Evolutionary conservation across 1,284 basidiomycete genomes (phyloP).

Genomic region (Heterobasidion annosum): DNA sequence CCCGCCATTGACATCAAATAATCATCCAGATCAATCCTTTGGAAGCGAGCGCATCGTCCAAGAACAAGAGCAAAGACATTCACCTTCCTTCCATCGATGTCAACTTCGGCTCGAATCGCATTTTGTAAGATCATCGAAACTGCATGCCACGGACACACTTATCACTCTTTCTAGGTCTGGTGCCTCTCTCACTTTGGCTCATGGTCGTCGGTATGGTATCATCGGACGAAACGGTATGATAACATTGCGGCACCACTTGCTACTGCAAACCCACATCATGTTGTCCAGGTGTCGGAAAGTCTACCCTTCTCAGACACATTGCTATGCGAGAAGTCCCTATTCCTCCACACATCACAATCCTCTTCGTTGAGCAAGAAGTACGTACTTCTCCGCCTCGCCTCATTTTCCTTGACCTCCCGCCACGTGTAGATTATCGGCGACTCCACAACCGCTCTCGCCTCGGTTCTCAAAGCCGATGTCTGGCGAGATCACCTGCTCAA

Average conservation of each 20-base stretch:
- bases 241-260: conserved; percentile 11
- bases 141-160: neutral
- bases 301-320: conserved; percentile 93
- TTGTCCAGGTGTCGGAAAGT: conserved; percentile 84
- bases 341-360: conserved; percentile 89
- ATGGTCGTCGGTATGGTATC: conserved; percentile 83
- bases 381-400: neutral
- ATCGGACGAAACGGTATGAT: conserved; percentile 67
- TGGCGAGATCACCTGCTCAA: conserved; percentile 88
- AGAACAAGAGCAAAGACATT: conserved; percentile 96
- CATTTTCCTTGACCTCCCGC: neutral
- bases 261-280: neutral
- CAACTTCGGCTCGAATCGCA: conserved; percentile 89
- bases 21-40: conserved; percentile 83
- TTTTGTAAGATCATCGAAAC: conserved; percentile 52
- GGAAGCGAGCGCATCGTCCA: conserved; percentile 69
- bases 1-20: neutral
- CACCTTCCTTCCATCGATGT: conserved; percentile 95
- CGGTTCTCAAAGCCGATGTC: conserved; percentile 94
- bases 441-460: conserved; percentile 86
- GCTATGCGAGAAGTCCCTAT: conserved; percentile 93
- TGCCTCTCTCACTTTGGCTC: conserved; percentile 81
- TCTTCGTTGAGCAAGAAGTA: conserved; percentile 98
- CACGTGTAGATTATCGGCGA: conserved; percentile 76
- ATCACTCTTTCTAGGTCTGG: conserved; percentile 45